Evolutionary conservation across 495 filamentous ascomycete species (phyloP).

Genomic region (Cudoniella acicularis): DNA sequence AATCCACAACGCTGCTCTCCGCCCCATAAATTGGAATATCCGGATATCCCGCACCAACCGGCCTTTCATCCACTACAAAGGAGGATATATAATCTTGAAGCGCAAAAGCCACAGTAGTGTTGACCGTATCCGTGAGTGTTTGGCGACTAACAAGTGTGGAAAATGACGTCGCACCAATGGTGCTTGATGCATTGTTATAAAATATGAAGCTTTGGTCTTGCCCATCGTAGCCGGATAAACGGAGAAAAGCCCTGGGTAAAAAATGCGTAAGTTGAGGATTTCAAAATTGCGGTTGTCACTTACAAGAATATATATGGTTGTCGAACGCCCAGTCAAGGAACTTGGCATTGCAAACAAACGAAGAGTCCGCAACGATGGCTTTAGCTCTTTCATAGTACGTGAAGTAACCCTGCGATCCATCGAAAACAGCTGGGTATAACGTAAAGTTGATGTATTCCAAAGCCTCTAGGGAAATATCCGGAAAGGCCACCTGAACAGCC

Average conservation of each 20-base stretch:
- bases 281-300: neutral
- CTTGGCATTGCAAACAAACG: constrained; percentile 47
- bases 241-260: neutral
- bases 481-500: neutral
- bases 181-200: neutral
- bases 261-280: neutral
- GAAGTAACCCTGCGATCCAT: constrained; percentile 38
- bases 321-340: constrained; percentile 34
- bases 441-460: neutral
- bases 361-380: constrained; percentile 32
- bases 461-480: neutral
- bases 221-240: neutral
- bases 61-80: neutral
- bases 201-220: neutral
- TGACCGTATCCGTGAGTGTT: neutral
- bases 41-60: neutral
- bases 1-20: neutral
- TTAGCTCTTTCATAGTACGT: constrained; percentile 34
- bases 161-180: neutral
- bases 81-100: neutral
- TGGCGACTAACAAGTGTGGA: neutral
- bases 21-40: neutral
- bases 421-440: constrained; percentile 28
- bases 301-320: constrained; percentile 45
- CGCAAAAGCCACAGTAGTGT: neutral